These are phyloP conservation scores for Physcomitrium patens DNA, from an alignment of 225 moss, liverwort and hornwort genomes.

Conservation along the genomic window DNA sequence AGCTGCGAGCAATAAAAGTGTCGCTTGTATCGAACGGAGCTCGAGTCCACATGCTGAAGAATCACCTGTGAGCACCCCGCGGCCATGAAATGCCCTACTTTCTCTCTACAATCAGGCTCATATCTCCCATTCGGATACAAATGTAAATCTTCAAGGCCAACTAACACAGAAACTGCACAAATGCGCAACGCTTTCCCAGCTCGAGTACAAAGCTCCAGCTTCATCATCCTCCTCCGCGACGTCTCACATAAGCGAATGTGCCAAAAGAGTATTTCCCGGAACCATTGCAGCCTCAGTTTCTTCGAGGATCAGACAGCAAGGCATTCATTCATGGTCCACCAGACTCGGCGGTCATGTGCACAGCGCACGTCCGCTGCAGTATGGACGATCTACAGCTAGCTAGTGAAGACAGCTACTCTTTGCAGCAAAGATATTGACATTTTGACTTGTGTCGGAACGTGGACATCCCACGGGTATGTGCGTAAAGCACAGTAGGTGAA, in stretches of 20 bases:
- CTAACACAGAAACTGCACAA: neutral
- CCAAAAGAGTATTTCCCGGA: constrained; percentile 15
- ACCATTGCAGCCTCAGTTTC: constrained; percentile 21
- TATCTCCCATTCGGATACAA: neutral
- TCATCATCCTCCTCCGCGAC: constrained; percentile 10
- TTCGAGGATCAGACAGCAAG: constrained; percentile 24
- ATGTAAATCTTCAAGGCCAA: too few relatives aligned
- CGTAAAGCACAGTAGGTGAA: constrained; percentile 25
- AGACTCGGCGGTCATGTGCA: constrained; percentile 47
- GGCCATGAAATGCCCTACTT: constrained; percentile 61
- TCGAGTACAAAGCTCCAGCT: constrained; percentile 8
- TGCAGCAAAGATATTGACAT: constrained; percentile 17
- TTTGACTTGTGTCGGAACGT: constrained; percentile 8
- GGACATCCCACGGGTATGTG: constrained; percentile 25
- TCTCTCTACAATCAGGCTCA: constrained; percentile 5
- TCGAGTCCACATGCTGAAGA: constrained; percentile 61
- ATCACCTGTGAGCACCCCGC: constrained; percentile 40
- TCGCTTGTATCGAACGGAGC: constrained; percentile 26
- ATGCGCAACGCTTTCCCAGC: too few relatives aligned
- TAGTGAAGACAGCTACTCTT: constrained; percentile 31
- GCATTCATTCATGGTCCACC: constrained; percentile 37
- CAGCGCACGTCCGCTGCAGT: constrained; percentile 41
- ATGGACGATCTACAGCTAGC: constrained; percentile 23
- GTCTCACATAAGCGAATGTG: constrained; percentile 27
- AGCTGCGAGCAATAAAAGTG: constrained; percentile 13